Base-by-base conservation (phyloP, 148 eudicot species). In the Rhododendron henanense region DNA sequence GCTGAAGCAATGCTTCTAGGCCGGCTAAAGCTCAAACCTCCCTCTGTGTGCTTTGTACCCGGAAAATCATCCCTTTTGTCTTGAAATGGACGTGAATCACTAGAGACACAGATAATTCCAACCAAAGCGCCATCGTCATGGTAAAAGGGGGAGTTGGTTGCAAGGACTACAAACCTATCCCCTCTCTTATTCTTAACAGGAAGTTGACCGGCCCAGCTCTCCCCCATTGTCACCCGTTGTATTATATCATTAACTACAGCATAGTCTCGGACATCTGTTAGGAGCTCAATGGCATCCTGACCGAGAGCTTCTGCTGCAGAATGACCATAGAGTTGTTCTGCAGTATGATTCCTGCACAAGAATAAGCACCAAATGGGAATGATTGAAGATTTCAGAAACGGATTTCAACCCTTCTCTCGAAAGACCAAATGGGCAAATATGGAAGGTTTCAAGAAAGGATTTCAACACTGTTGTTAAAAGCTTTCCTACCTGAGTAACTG, bases 161-260 rank as follows among this genome's bases (percentile, higher is more conserved):
- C 92, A 57, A 94, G 33, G 18, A 91, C 87, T 69, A 89, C 11
- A 80, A 94, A 86, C 89, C 84, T 94, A 5, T 86, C 88, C 55
- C 98, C 98, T 83, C 47, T 85, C 90, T 94, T 97, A 78, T 88
- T 86, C 82, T 75, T 90, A 44, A 94, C 94, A 35, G 99, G 96
- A 84, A 97, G 91, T 88, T 91, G 93, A 51, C 99, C 99, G 1
- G 95, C 93, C 99, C 99, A 97, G 81, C 88, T 90, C 88, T 95
- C 93, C 74, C 99, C 98, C 89, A 71, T 82, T 65, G 59, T 81
- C 67, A 91, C 92, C 28, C 93, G 94, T 15, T 79, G 53, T 5
- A 95, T 71, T 74, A 94, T 94, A 87, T 88, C 86, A 74, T 79
- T 78, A 59, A 94, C 98, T 7, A 88, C 85, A 74, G 81, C 57